phyloP scores from a whole-genome alignment of 495 filamentous ascomycete species.

The Aspergillus campestris region DNA sequence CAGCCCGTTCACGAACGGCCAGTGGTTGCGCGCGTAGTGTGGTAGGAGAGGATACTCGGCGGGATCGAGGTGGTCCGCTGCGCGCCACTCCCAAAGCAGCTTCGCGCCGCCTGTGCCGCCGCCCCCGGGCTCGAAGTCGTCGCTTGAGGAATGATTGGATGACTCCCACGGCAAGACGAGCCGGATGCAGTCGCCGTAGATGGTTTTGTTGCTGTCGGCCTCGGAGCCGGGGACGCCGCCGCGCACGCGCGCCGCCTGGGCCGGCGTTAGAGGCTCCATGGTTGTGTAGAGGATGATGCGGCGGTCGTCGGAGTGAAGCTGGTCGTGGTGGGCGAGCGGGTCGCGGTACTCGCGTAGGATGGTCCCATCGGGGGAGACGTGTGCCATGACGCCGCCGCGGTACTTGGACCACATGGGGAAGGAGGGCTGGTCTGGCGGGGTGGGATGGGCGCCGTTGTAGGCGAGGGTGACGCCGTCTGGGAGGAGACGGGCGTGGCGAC shows the following conservation, averaged over 20 bases:
- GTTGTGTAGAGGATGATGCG: constrained; percentile 34
- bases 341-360: constrained; percentile 32
- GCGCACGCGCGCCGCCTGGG: constrained; percentile 23
- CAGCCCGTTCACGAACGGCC: constrained; percentile 37
- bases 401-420: constrained; percentile 42
- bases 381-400: constrained; percentile 36
- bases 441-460: constrained; percentile 35
- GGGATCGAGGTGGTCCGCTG: constrained; percentile 29
- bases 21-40: constrained; percentile 39
- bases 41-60: constrained; percentile 26
- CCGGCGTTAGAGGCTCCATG: constrained; percentile 26
- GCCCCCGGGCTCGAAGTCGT: constrained; percentile 13
- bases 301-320: constrained; percentile 37
- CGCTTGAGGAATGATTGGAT: constrained; percentile 12
- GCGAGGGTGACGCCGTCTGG: constrained; percentile 32
- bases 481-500: constrained; percentile 35
- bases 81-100: constrained; percentile 37
- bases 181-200: constrained; percentile 38
- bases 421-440: constrained; percentile 18
- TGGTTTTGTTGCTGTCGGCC: constrained; percentile 22
- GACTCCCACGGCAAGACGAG: constrained; percentile 23
- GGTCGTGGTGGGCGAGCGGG: constrained; percentile 38
- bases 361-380: constrained; percentile 28
- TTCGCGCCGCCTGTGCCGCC: constrained; percentile 18
- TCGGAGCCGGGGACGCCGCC: constrained; percentile 36